These are phyloP conservation scores for Castanea crenata DNA, from an alignment of 306 rosid species.

Conservation along the genomic window DNA sequence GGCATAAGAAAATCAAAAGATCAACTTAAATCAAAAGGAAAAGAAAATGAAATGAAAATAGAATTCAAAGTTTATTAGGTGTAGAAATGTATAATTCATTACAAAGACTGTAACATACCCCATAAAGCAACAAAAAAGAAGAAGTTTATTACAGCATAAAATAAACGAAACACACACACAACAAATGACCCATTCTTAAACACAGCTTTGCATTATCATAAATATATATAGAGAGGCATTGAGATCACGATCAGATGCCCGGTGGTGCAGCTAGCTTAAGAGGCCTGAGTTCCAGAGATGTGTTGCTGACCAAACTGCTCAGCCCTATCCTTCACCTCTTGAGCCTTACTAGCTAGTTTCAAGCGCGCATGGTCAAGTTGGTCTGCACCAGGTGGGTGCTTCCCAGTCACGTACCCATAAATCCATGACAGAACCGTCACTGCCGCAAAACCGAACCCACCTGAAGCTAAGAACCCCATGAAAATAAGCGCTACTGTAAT, in stretches of 20 bases:
- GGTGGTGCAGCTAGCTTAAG: conserved; percentile 19
- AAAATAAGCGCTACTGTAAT: conserved; percentile 33
- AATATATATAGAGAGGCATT: no score
- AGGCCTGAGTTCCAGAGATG: conserved; percentile 23
- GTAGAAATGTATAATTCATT: background rate
- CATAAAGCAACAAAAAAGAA: background rate
- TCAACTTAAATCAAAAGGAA: background rate
- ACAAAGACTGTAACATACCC: background rate
- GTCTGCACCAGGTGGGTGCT: conserved; percentile 48
- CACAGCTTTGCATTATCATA: background rate
- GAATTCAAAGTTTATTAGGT: background rate
- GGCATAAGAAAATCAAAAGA: background rate
- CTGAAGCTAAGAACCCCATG: conserved; percentile 62
- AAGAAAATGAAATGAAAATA: background rate
- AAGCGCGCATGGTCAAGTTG: conserved; percentile 50
- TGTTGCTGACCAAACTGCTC: conserved; percentile 61
- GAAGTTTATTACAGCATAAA: background rate
- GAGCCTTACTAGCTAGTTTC: conserved; percentile 51
- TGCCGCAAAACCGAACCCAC: conserved; percentile 71
- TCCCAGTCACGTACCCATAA: conserved; percentile 53
- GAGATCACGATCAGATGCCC: background rate
- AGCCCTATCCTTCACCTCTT: conserved; percentile 71
- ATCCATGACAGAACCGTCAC: conserved; percentile 69
- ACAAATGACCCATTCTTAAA: background rate
- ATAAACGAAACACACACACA: background rate